Conservation (phyloP, 768 basidiomycete species). For the Rhizopogon roseolus region DNA sequence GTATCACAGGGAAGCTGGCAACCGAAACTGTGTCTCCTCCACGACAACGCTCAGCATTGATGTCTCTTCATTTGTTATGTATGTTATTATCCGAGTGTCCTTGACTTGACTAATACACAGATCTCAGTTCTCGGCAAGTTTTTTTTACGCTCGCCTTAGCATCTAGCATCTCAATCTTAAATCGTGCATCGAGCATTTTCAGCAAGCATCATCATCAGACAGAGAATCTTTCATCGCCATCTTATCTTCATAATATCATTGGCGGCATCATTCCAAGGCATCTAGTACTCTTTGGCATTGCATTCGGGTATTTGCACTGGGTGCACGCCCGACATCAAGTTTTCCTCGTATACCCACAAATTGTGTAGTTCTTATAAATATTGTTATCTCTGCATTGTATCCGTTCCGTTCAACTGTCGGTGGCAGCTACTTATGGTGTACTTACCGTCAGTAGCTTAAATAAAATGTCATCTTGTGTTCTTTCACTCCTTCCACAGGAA, state of each 20-base stretch:
- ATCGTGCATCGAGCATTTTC: not conserved
- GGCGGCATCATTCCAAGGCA: not conserved
- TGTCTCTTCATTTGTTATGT: not conserved
- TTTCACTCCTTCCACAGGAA: not conserved
- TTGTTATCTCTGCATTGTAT: not conserved
- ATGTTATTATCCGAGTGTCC: not conserved
- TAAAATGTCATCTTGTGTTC: not conserved
- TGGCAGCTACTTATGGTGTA: not conserved
- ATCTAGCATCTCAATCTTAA: not conserved
- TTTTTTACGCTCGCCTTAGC: not conserved
- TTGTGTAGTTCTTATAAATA: not conserved
- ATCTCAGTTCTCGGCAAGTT: not conserved
- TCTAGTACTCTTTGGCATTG: not conserved
- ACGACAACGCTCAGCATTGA: not conserved
- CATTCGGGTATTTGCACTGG: not conserved
- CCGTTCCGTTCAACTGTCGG: not conserved
- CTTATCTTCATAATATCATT: not conserved
- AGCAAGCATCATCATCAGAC: not conserved
- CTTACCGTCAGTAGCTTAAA: not conserved
- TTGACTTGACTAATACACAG: not conserved
- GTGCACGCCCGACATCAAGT: not conserved
- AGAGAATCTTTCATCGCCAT: not conserved
- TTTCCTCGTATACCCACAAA: not conserved
- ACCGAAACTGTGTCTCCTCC: constrained; percentile 54
- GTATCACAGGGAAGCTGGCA: constrained; percentile 82